These are phyloP conservation scores for Xylaria flabelliformis DNA, from an alignment of 495 filamentous ascomycete species.

Conservation along the genomic window DNA sequence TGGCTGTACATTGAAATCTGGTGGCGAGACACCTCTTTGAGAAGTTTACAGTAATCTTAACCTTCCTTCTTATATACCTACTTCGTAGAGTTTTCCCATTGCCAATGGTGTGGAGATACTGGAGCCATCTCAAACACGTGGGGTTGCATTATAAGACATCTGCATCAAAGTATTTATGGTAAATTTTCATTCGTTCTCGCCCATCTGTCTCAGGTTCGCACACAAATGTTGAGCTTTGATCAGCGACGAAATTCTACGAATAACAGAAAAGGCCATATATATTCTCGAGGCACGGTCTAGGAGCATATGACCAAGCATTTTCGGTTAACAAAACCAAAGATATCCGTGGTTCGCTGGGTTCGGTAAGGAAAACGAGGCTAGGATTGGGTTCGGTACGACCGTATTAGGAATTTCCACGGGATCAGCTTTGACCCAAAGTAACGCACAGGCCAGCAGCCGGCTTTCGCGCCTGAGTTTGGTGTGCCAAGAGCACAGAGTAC, in stretches of 20 bases:
- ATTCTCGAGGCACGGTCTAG: background rate
- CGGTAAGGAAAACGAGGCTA: no score
- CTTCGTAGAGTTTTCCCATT: background rate
- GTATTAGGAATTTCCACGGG: no score
- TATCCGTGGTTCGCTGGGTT: no score
- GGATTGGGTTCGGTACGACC: no score
- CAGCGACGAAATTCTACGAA: background rate
- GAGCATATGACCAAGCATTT: background rate
- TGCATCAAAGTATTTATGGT: background rate
- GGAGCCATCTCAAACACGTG: constrained; percentile 2
- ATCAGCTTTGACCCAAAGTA: no score
- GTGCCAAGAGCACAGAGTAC: no score
- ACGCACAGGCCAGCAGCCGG: no score
- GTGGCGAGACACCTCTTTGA: background rate
- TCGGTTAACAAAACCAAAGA: no score
- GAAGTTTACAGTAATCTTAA: background rate
- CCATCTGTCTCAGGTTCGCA: background rate
- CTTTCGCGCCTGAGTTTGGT: no score
- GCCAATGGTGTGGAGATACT: background rate
- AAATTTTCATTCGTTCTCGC: background rate
- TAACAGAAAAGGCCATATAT: background rate
- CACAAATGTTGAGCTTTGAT: background rate
- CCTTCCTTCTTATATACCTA: background rate
- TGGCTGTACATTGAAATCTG: background rate
- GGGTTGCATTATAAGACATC: background rate